Conservation (phyloP, 495 filamentous ascomycete genomes). For the Chaetomium tenue region DNA sequence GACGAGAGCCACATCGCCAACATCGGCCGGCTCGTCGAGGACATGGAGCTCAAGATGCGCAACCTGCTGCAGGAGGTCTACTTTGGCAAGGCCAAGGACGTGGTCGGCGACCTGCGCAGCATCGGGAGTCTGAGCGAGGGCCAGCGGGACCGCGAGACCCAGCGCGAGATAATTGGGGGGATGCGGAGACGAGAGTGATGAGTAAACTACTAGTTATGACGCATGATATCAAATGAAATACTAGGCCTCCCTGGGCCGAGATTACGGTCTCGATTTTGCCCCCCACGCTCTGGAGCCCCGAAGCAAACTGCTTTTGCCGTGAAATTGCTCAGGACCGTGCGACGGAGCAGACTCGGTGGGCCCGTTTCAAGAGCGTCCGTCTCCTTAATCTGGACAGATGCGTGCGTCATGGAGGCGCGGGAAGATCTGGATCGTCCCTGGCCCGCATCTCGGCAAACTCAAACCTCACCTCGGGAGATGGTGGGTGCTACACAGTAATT, state of each 20-base stretch:
- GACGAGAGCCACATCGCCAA: conserved; percentile 95
- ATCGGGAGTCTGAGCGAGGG: conserved; percentile 80
- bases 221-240: not conserved
- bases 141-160: conserved; percentile 79
- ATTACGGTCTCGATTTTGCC: too few relatives aligned
- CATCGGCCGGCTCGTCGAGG: conserved; percentile 91
- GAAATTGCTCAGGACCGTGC: not conserved
- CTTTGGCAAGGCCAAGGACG: conserved; percentile 98
- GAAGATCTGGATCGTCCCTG: conserved; percentile 12
- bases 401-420: not conserved
- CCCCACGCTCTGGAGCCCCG: too few relatives aligned
- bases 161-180: conserved; percentile 85
- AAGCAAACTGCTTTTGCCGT: not conserved
- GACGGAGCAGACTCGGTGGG: conserved; percentile 6
- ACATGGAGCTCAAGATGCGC: conserved; percentile 99
- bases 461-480: conserved; percentile 4
- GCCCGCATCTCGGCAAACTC: conserved; percentile 3
- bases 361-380: conserved; percentile 15
- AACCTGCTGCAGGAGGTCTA: conserved; percentile 99
- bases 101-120: conserved; percentile 96
- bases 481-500: not conserved
- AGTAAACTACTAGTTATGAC: not conserved
- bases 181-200: conserved; percentile 45
- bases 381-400: not conserved
- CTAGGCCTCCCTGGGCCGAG: not conserved